Evolutionary conservation across 495 filamentous ascomycete genomes (phyloP), one percentile per base, ranked within the genome.

Genomic region (Trichocladium uniseriatum): DNA sequence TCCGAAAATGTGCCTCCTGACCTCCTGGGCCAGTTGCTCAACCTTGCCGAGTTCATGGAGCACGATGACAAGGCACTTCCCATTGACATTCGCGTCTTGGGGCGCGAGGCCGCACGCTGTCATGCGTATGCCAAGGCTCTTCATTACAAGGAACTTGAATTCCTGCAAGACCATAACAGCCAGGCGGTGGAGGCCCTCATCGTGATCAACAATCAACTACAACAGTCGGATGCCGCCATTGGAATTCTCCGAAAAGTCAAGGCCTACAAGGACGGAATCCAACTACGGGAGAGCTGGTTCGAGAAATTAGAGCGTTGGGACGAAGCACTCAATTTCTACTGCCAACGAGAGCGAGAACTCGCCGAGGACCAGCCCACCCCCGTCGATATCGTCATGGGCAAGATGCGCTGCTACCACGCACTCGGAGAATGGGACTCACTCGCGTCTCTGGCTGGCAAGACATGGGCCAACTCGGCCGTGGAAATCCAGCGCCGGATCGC

Each of bases 41-140:
- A 97, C 64, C 78, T 99, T 13, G 92, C 90, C 3, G 92, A 99
- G 57, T 99, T 97, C 64, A 99, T 99, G 92, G 92, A 99, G 59
- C 92, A 99, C 58, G 92, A 97, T 58, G 92, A 99, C 62, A 97
- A 97, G 60, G 92, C 92, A 6, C 76, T 99, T 19, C 92, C 92
- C 14, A 96, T 99, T 55, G 94, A 99, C 63, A 95, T 99, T 49
- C 80, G 92, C 28, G 85, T 87, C 1, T 71, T 97, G 29, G 92
- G 94, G 16, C 84, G 87, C 57, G 94, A 95, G 60, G 92, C 92
- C 13, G 89, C 82, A 0, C 89, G 90, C 58, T 97, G 94, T 45
- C 92, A 99, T 67, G 92, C 92, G 6, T 97, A 92, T 63, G 92
- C 92, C 15, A 99, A 99, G 64, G 92, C 92, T 9, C 76, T 99